Evolutionary conservation across 305 asterid genomes (phyloP).

Genomic region (Nicotiana rustica): DNA sequence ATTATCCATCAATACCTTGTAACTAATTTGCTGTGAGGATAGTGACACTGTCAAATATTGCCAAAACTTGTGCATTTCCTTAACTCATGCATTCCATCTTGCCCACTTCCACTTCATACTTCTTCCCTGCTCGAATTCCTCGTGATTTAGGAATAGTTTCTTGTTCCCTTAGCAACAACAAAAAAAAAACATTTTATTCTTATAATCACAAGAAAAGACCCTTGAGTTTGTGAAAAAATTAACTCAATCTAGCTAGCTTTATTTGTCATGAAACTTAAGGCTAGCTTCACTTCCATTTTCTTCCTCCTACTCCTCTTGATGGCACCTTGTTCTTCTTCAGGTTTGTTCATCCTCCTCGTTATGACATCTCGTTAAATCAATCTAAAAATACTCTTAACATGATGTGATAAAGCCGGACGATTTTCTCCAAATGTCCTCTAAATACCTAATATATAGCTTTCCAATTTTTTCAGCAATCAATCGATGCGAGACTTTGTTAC

Average conservation of each 20-base stretch:
- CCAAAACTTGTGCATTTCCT: slow-evolving; percentile 30
- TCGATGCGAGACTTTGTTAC: too few relatives aligned
- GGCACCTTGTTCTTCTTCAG: slow-evolving; percentile 30
- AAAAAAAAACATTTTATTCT: neutral
- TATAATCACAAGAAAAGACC: neutral
- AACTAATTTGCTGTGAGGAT: slow-evolving; percentile 29
- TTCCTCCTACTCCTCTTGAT: slow-evolving; percentile 41
- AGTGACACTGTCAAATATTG: slow-evolving; percentile 9
- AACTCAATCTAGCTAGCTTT: neutral
- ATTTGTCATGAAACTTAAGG: slow-evolving; percentile 31
- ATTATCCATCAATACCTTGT: neutral
- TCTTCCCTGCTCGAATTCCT: slow-evolving; percentile 2
- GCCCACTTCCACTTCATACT: neutral
- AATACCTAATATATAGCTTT: too few relatives aligned
- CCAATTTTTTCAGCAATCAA: neutral
- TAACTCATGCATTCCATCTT: neutral
- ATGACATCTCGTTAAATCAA: neutral
- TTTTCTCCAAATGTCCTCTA: too few relatives aligned
- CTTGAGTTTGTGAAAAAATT: neutral
- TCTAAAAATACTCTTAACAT: too few relatives aligned
- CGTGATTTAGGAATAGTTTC: neutral
- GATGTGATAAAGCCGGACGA: neutral
- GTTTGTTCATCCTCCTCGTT: neutral
- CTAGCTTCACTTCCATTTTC: slow-evolving; percentile 33
- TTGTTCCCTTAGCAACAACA: neutral